phyloP scores from a whole-genome alignment of 1,284 basidiomycete species.

The Moesziomyces globuligerus region DNA sequence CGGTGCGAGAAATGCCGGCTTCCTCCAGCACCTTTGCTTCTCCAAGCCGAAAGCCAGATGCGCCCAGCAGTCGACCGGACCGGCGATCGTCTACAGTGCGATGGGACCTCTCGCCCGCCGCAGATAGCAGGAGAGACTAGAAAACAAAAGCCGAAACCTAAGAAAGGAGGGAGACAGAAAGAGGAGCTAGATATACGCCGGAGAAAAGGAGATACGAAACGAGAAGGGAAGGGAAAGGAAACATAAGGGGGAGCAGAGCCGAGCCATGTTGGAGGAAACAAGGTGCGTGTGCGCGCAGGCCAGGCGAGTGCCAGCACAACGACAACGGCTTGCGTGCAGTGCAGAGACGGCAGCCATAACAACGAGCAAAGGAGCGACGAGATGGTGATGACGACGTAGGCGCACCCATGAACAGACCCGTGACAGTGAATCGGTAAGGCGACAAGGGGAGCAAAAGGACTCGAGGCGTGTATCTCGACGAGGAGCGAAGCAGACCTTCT shows the following conservation, averaged over 20 bases:
- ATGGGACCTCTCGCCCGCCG: conserved; percentile 4
- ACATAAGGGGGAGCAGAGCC: conserved; percentile 3
- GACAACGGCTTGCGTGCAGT: conserved; percentile 23
- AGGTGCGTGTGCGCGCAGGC: conserved; percentile 18
- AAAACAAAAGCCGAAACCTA: neutral
- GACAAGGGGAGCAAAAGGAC: neutral
- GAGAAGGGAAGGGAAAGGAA: no score
- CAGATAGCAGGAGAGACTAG: conserved; percentile 14
- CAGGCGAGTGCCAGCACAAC: conserved; percentile 29
- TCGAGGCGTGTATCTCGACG: conserved; percentile 3
- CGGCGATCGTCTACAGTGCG: conserved; percentile 45
- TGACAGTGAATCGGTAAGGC: conserved; percentile 10
- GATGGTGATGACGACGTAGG: neutral
- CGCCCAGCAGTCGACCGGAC: conserved; percentile 30
- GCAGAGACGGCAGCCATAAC: conserved; percentile 3
- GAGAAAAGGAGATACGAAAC: conserved; percentile 1
- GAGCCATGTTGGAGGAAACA: conserved; percentile 14
- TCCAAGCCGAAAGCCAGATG: conserved; percentile 13
- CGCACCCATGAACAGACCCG: conserved; percentile 25
- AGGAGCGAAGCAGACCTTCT: no score
- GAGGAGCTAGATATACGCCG: neutral
- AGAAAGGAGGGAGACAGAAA: neutral
- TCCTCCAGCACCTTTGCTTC: conserved; percentile 24
- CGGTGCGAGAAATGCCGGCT: conserved; percentile 32
- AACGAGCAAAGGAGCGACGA: conserved; percentile 6